Evolutionary conservation across 2,329 filamentous ascomycete genomes (phyloP).

Genomic region (Apiospora arundinis): DNA sequence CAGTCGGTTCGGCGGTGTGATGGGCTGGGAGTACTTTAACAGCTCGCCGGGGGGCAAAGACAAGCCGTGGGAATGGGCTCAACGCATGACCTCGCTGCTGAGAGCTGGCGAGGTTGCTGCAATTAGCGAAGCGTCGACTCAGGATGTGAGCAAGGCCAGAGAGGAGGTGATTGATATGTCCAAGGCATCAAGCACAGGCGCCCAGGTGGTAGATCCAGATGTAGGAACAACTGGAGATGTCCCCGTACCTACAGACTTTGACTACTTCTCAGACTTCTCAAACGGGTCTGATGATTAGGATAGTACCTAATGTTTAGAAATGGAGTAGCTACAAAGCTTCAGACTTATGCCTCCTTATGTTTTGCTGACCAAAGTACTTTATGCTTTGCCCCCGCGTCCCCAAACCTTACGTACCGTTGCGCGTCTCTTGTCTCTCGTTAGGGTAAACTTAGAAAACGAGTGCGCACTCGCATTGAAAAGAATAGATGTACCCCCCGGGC

Average conservation of each 20-base stretch:
- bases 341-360: neutral
- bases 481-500: neutral
- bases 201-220: slow-evolving; percentile 23
- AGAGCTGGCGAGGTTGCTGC: slow-evolving; percentile 23
- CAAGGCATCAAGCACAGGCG: slow-evolving; percentile 16
- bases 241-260: slow-evolving; percentile 20
- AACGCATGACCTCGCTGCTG: slow-evolving; percentile 59
- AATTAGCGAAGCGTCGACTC: neutral
- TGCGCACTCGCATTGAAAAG: no score
- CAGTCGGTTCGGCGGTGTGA: slow-evolving; percentile 75
- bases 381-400: neutral
- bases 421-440: no score
- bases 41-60: slow-evolving; percentile 63
- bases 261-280: slow-evolving; percentile 24
- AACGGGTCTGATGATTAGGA: neutral
- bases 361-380: no score
- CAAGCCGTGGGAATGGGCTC: slow-evolving; percentile 76
- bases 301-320: neutral
- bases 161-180: neutral
- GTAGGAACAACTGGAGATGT: neutral
- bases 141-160: neutral
- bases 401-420: neutral
- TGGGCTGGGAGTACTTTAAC: slow-evolving; percentile 91
- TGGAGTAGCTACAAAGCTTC: neutral
- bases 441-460: no score